Evolutionary conservation across 257 asterid genomes (phyloP).

Genomic region (Misopates orontium): DNA sequence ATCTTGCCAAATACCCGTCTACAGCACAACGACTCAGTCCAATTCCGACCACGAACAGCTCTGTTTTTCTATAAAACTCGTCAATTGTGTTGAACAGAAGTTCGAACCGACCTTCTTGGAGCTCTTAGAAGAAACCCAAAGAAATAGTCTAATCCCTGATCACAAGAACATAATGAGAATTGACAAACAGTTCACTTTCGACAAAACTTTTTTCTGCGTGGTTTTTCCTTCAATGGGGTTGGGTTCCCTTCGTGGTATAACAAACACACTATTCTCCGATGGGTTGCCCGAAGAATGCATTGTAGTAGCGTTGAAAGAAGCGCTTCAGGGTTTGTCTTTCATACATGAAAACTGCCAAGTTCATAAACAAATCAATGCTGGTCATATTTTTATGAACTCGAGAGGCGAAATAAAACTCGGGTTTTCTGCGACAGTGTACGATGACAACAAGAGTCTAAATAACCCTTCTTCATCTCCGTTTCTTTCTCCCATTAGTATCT

Average conservation of each 20-base stretch:
- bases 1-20: too few relatives aligned
- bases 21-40: too few relatives aligned
- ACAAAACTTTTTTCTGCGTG: neutral
- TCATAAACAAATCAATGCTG: constrained; percentile 20
- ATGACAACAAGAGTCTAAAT: neutral
- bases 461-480: neutral
- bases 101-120: neutral
- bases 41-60: too few relatives aligned
- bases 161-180: constrained; percentile 11
- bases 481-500: neutral
- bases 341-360: neutral
- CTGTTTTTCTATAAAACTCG: too few relatives aligned
- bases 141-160: neutral
- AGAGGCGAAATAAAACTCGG: constrained; percentile 13
- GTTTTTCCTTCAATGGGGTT: constrained; percentile 6
- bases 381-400: constrained; percentile 6
- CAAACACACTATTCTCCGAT: neutral
- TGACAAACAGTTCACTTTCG: neutral
- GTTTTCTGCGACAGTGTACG: neutral
- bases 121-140: neutral
- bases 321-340: neutral
- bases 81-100: neutral
- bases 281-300: constrained; percentile 7
- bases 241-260: constrained; percentile 19
- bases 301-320: neutral